A percentile compares a stretch with the other conserved stretches of the same genome.
These are phyloP conservation scores for Adansonia grandidieri DNA, from an alignment of 441 rosid genomes.

Conservation along the genomic window DNA sequence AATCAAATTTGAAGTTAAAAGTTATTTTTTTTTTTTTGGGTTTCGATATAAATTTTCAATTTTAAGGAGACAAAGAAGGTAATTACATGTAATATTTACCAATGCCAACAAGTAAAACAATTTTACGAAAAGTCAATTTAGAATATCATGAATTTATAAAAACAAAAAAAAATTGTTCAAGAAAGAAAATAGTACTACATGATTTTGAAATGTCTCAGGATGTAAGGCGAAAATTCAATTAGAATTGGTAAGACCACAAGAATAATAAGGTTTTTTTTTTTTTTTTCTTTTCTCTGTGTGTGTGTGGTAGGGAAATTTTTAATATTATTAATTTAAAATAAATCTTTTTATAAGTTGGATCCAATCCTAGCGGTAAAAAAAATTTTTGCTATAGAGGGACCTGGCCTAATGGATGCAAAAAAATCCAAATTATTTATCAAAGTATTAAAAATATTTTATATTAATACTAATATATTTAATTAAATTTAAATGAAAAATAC, in stretches of 20 bases:
- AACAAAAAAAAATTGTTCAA: too few relatives aligned
- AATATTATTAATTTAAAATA: background rate
- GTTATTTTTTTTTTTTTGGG: too few relatives aligned
- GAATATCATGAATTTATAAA: background rate
- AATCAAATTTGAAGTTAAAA: too few relatives aligned
- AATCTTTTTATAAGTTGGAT: too few relatives aligned
- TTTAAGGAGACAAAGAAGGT: background rate
- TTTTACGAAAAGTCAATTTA: background rate
- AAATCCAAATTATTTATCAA: too few relatives aligned
- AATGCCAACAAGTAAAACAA: background rate
- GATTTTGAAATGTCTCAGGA: background rate
- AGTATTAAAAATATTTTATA: too few relatives aligned
- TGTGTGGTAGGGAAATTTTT: background rate
- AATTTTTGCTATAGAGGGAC: too few relatives aligned
- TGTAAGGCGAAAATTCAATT: background rate
- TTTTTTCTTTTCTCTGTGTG: background rate
- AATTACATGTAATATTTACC: background rate
- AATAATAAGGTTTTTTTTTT: background rate
- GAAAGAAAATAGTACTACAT: background rate
- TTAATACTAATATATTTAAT: too few relatives aligned
- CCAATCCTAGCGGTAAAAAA: too few relatives aligned
- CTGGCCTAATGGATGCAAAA: too few relatives aligned
- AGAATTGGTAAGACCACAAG: background rate
- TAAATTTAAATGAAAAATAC: too few relatives aligned
- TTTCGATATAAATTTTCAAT: background rate